Evolutionary conservation across 2,329 filamentous ascomycete genomes (phyloP), one percentile per base, ranked within the genome.

Genomic region (Plenodomus biglobosus): DNA sequence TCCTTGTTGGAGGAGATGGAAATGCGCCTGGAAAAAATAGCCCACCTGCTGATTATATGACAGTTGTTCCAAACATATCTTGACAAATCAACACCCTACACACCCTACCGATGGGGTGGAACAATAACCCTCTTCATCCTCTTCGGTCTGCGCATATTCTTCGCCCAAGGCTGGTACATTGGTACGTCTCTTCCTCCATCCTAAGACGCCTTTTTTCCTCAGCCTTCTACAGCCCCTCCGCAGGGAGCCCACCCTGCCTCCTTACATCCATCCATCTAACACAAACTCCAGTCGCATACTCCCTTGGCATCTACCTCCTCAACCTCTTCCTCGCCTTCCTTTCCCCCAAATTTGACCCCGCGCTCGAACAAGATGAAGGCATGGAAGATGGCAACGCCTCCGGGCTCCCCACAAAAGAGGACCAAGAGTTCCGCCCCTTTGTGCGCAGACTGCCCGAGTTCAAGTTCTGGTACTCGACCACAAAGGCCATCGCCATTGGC

Each of bases 291-390:
- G 94, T 99, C 65, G 92, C 92, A 61, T 99, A 99, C 75, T 94
- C 92, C 32, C 85, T 99, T 46, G 94, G 92, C 62, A 99, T 99
- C 76, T 99, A 99, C 80, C 88, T 99, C 40, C 86, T 99, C 53
- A 99, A 99, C 78, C 85, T 99, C 52, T 99, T 99, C 83, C 90
- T 99, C 71, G 94, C 94, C 63, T 99, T 99, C 80, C 82, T 99
- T 46, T 90, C 92, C 69, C 94, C 94, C 64, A 99, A 99, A 79
- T 97, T 99, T 79, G 94, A 99, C 78, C 94, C 94, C 46, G 95
- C 91, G 57, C 90, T 94, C 70, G 92, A 96, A 70, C 80, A 91
- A 71, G 94, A 99, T 73, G 94, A 91, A 70, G 92, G 95, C 59
- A 92, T 97, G 82, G 94, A 99, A 75, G 92, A 96, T 64, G 94